Percentiles rank a stretch among this genome's conserved stretches.
These are phyloP conservation scores for Pyrus hybrid DNA, from an alignment of 331 rosid genomes.

Conservation along the genomic window DNA sequence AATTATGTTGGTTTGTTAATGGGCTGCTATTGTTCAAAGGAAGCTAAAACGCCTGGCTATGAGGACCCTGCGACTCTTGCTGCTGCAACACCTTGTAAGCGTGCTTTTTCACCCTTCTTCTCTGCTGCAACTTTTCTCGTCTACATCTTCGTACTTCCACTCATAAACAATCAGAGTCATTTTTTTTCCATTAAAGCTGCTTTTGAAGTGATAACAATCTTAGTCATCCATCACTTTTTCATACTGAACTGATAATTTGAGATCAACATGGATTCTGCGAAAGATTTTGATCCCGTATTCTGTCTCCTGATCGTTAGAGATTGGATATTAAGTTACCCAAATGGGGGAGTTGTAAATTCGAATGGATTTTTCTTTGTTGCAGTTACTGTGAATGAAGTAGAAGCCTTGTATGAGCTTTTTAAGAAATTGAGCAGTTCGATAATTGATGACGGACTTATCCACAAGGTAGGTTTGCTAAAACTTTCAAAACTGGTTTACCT, in stretches of 20 bases:
- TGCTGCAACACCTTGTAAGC: slow-evolving; percentile 87
- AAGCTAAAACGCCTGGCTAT: slow-evolving; percentile 34
- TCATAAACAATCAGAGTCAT: not conserved
- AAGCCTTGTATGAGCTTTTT: slow-evolving; percentile 69
- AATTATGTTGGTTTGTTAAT: slow-evolving; percentile 32
- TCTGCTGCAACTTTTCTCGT: slow-evolving; percentile 11
- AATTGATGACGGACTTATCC: slow-evolving; percentile 66
- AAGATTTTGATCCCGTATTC: not conserved
- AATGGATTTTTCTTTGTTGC: slow-evolving; percentile 3
- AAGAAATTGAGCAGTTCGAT: slow-evolving; percentile 80
- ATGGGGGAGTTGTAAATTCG: not conserved
- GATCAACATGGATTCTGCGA: not conserved
- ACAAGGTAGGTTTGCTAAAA: slow-evolving; percentile 42
- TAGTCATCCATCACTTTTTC: not conserved
- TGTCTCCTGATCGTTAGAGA: not conserved
- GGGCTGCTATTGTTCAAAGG: slow-evolving; percentile 67
- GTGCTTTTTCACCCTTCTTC: slow-evolving; percentile 19
- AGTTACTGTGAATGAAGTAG: slow-evolving; percentile 80
- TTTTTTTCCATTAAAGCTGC: not conserved
- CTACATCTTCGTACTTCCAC: not conserved
- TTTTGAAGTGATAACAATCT: not conserved
- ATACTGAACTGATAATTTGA: not conserved
- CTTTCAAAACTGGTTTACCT: not conserved
- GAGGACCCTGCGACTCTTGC: slow-evolving; percentile 75
- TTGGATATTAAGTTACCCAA: not conserved